Percentiles rank a stretch among this genome's conserved stretches.
These are phyloP conservation scores for Stemphylium vesicarium DNA, from an alignment of 2,329 filamentous ascomycete genomes.

Conservation along the genomic window DNA sequence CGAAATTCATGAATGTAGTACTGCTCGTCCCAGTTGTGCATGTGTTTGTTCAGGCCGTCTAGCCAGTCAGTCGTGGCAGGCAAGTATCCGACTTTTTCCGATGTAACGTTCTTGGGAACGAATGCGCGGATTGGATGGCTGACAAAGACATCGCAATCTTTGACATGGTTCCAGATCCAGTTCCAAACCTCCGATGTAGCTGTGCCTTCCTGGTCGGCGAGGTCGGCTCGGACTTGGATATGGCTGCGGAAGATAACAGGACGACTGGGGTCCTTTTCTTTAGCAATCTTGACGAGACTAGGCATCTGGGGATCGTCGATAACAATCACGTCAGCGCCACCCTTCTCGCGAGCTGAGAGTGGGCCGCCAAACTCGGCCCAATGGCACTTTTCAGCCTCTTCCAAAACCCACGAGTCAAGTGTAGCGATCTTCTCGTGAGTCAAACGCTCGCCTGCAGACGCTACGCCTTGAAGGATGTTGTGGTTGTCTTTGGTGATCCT, in stretches of 20 bases:
- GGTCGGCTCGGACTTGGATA: conserved; percentile 80
- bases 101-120: conserved; percentile 71
- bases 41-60: conserved; percentile 78
- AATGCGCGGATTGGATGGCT: conserved; percentile 80
- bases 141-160: conserved; percentile 77
- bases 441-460: conserved; percentile 66
- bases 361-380: conserved; percentile 75
- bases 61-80: conserved; percentile 85
- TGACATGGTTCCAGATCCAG: conserved; percentile 75
- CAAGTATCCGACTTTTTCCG: conserved; percentile 73
- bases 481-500: conserved; percentile 86
- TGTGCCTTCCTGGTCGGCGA: conserved; percentile 66
- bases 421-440: conserved; percentile 64
- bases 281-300: conserved; percentile 75
- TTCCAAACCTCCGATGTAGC: conserved; percentile 77
- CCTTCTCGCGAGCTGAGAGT: conserved; percentile 67
- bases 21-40: conserved; percentile 71
- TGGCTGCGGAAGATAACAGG: conserved; percentile 83
- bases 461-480: conserved; percentile 85
- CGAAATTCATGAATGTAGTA: conserved; percentile 81
- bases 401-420: conserved; percentile 74
- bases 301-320: conserved; percentile 89
- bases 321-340: conserved; percentile 77
- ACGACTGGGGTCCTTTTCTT: conserved; percentile 71
- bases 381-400: conserved; percentile 72